phyloP scores from a whole-genome alignment of 164 flowering plant species.

The Vitis rotundifolia region DNA sequence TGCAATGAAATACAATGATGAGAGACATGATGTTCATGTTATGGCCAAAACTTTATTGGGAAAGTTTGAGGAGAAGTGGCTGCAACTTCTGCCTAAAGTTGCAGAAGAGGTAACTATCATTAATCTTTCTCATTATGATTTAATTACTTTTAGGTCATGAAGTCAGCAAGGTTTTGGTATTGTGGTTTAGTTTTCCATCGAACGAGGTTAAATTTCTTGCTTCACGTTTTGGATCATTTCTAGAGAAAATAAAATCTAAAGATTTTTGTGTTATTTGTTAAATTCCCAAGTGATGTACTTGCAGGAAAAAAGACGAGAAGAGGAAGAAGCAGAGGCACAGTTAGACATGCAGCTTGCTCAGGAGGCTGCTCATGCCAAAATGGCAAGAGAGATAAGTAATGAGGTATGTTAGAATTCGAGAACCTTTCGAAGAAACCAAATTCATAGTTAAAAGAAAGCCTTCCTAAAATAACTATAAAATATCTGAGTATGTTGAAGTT shows the following conservation, averaged over 20 bases:
- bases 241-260: no score
- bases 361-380: slow-evolving; percentile 67
- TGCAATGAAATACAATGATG: slow-evolving; percentile 90
- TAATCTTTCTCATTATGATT: background rate
- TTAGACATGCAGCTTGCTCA: slow-evolving; percentile 63
- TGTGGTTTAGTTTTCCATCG: background rate
- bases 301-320: slow-evolving; percentile 70
- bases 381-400: slow-evolving; percentile 55
- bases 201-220: background rate
- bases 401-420: slow-evolving; percentile 47
- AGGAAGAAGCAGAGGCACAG: slow-evolving; percentile 69
- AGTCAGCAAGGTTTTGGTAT: background rate
- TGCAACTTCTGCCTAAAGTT: slow-evolving; percentile 76
- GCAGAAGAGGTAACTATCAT: slow-evolving; percentile 64
- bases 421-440: background rate
- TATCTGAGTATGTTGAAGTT: background rate
- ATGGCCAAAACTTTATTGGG: slow-evolving; percentile 83
- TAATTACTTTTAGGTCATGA: background rate
- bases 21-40: slow-evolving; percentile 63
- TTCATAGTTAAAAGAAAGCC: no score
- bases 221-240: background rate
- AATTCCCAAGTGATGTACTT: slow-evolving; percentile 7
- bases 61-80: slow-evolving; percentile 90
- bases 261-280: background rate
- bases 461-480: background rate